Evolutionary conservation across 2,329 filamentous ascomycete genomes (phyloP).

Genomic region (Penicillium expansum): DNA sequence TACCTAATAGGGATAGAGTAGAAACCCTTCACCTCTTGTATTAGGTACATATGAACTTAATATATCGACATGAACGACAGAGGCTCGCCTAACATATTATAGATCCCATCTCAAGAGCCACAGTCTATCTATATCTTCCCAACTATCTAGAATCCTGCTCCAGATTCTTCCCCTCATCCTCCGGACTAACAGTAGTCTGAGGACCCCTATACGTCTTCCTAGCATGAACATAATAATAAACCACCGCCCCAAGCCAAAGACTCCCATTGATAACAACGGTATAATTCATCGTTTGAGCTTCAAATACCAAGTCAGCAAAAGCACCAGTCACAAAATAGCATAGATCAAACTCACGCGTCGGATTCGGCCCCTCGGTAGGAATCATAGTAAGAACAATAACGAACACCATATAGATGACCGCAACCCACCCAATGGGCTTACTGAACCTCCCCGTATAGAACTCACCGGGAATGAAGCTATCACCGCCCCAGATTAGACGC

Average conservation of each 20-base stretch:
- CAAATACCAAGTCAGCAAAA: background rate
- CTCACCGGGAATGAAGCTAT: constrained; percentile 57
- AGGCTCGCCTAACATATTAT: background rate
- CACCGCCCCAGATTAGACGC: constrained; percentile 56
- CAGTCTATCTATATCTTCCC: background rate
- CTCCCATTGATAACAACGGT: constrained; percentile 59
- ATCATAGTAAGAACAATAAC: constrained; percentile 59
- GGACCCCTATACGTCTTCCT: constrained; percentile 61
- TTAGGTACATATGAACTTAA: background rate
- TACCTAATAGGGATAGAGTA: background rate
- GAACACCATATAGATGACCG: constrained; percentile 54
- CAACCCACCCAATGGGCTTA: constrained; percentile 53
- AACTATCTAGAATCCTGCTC: background rate
- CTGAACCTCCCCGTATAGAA: constrained; percentile 58
- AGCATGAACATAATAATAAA: constrained; percentile 57
- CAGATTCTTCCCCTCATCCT: constrained; percentile 17
- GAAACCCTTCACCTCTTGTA: background rate
- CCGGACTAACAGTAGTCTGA: constrained; percentile 53
- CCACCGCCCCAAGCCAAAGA: constrained; percentile 55
- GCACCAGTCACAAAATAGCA: background rate
- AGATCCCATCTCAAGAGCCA: background rate
- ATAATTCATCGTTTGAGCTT: constrained; percentile 57
- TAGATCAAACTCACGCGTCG: constrained; percentile 38
- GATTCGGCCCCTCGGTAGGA: constrained; percentile 55
- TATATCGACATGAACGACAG: background rate